Percentiles rank a stretch among this genome's conserved stretches.
Evolutionary conservation across 352 stramenopile genomes (phyloP).

Genomic region (Globisporangium okanoganense): DNA sequence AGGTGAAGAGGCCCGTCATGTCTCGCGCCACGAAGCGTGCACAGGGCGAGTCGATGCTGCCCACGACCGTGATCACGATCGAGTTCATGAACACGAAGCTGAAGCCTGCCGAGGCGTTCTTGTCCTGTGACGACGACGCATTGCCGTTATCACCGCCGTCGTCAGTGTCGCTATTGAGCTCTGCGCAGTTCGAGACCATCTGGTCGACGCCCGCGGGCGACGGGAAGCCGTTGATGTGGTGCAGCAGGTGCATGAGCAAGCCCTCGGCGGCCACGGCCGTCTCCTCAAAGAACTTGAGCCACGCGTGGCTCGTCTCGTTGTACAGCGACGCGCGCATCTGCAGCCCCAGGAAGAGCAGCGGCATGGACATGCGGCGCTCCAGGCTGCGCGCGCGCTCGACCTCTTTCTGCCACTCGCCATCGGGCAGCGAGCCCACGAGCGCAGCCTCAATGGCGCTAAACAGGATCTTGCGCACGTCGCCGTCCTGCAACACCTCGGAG

Average conservation of each 20-base stretch:
- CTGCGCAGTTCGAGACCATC: slow-evolving; percentile 77
- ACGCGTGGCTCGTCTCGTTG: slow-evolving; percentile 61
- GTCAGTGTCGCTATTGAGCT: slow-evolving; percentile 51
- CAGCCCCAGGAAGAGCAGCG: slow-evolving; percentile 76
- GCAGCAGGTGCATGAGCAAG: slow-evolving; percentile 80
- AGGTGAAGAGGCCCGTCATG: slow-evolving; percentile 85
- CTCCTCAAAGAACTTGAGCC: slow-evolving; percentile 83
- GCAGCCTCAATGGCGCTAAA: slow-evolving; percentile 85
- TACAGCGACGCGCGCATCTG: slow-evolving; percentile 83
- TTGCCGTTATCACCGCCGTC: slow-evolving; percentile 20
- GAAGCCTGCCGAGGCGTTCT: slow-evolving; percentile 32
- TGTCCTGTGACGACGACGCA: slow-evolving; percentile 12
- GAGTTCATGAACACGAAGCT: slow-evolving; percentile 89
- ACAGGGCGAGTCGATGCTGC: slow-evolving; percentile 72
- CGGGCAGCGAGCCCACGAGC: slow-evolving; percentile 73
- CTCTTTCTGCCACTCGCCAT: slow-evolving; percentile 77
- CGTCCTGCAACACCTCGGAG: slow-evolving; percentile 66
- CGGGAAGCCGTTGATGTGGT: slow-evolving; percentile 84
- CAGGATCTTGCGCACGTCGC: slow-evolving; percentile 78
- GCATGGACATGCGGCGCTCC: slow-evolving; percentile 74
- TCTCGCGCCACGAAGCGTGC: slow-evolving; percentile 76
- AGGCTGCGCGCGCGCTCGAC: slow-evolving; percentile 65
- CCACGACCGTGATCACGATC: slow-evolving; percentile 82
- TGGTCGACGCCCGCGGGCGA: slow-evolving; percentile 81
- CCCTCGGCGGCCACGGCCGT: slow-evolving; percentile 78